Conservation (phyloP, 352 stramenopile genomes). For the Phytophthora colocasiae region DNA sequence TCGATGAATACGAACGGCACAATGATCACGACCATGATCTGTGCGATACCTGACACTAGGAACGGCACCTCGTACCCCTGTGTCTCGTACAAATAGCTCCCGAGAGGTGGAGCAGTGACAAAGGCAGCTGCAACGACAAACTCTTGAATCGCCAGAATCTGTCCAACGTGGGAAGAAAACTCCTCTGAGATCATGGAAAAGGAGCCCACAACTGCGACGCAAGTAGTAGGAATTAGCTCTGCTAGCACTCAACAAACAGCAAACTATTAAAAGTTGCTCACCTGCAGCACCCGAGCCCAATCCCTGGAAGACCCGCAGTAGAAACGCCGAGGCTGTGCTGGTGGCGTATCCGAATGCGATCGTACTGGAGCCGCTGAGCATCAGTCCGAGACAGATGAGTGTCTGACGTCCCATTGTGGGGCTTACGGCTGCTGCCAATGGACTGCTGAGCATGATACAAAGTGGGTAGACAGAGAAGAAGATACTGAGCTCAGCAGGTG, state of each 20-base stretch:
- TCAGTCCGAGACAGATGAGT: constrained; percentile 73
- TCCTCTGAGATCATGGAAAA: constrained; percentile 77
- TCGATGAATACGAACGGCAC: constrained; percentile 80
- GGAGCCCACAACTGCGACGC: constrained; percentile 56
- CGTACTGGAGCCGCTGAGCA: constrained; percentile 68
- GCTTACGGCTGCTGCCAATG: constrained; percentile 54
- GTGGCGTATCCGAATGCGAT: constrained; percentile 70
- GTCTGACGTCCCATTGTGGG: constrained; percentile 60
- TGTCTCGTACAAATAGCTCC: constrained; percentile 62
- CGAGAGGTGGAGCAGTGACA: constrained; percentile 62
- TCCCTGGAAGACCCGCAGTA: constrained; percentile 65
- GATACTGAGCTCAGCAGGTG: constrained; percentile 55
- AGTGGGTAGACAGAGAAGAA: constrained; percentile 82
- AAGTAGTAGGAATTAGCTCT: background rate
- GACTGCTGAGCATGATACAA: constrained; percentile 79
- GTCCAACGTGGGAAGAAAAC: constrained; percentile 56
- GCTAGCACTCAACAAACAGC: background rate
- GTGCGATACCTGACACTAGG: constrained; percentile 58
- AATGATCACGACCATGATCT: constrained; percentile 69
- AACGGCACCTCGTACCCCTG: constrained; percentile 70
- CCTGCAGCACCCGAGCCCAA: constrained; percentile 61
- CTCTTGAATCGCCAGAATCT: constrained; percentile 69
- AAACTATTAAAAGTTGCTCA: constrained; percentile 13
- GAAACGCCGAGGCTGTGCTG: constrained; percentile 45
- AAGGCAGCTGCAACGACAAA: constrained; percentile 75